Base-by-base conservation (phyloP, 2,329 filamentous ascomycete genomes). In the Colletotrichum trifolii region DNA sequence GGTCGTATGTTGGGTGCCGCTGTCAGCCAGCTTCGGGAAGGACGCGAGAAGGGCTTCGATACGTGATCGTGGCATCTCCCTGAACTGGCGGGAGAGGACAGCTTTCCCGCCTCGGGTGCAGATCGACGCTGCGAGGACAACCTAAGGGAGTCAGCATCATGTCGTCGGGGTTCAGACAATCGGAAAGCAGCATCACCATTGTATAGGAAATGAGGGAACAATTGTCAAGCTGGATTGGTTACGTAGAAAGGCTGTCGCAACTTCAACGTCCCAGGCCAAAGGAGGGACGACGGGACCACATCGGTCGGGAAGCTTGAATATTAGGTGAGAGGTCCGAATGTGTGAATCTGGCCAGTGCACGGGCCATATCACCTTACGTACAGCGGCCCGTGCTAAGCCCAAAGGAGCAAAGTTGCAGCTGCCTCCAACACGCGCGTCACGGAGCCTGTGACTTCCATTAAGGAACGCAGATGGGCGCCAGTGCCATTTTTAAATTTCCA, bases 51-150 rank as follows among this genome's bases (percentile, higher is more conserved):
- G 89, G 61, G 92, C 96, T 85, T 99, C 96, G 76, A 99, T 94
- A 76, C 96, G 89, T 54, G 96, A 97, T 77, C 96, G 89, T 79
- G 95, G 92, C 88, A 99, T 98, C 83, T 98, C 95, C 73, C 95
- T 90, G 81, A 99, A 99, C 82, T 97, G 94, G 75, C 96, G 91
- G 70, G 96, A 98, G 79, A 99, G 91, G 76, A 99, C 94, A 80
- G 95, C 93, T 86, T 99, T 99, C 78, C 96, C 96, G 78, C 96
- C 96, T 73, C 96, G 90, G 78, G 96, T 99, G 83, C 95, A 98
- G 85, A 99, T 97, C 75, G 96, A 98, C 75, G 96, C 96, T 80
- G 95, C 96, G 79, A 99, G 93, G 79, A 99, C 93, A 79, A 99
- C 96, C 96, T 97, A 46, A 42, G 10, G 8, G n/a, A 46, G 50